Base-by-base conservation (phyloP, 306 rosid genomes). In the Senna tora region DNA sequence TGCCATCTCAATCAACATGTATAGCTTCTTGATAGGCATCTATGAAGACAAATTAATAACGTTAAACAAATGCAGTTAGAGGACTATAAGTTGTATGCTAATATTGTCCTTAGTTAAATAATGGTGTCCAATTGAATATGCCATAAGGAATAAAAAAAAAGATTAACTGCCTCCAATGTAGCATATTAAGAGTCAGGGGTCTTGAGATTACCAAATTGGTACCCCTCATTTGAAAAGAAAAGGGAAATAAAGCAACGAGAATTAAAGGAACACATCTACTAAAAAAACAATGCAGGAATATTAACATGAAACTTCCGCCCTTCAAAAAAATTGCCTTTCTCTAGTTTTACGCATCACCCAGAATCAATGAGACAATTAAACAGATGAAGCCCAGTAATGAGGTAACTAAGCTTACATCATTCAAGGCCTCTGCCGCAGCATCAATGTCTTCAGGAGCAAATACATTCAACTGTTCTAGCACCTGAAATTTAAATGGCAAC, bases 1-100 rank as follows among this genome's bases (percentile, higher is more conserved):
- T 58, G 99, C 97, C 99, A 95, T 95, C 86, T 91, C 97, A 69
- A 91, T 68, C 83, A 91, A 60, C 96, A 85, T 88, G 79, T 88
- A 95, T 45, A 95, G 85, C 89, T 89, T 95, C 90, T 84, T 95
- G 88, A 95, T 95, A 36, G 99, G 86, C 81, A 89, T 78, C 98
- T 94, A 36, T 1, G 8, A 36, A 4, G 39, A 36, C 39, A 36
- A 36, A 36, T 36, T 36, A 7, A 36, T 5, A 3, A 36, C 6
- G 5, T 36, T 36, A 36, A 36, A 36, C 39, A 36, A 36, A 36
- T 36, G 8, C 8, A 36, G 39, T 36, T 36, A 36, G 39, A 36
- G 8, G 1, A 36, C 39, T 36, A 7, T 36, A 36, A 36, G 39
- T 36, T 36, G 8, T 45, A 47, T 30, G 69, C 50, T 50, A 63